Evolutionary conservation across 1,139 yeast genomes (phyloP), one percentile per base, ranked within the genome.

Genomic region (Candida labiduridarum): DNA sequence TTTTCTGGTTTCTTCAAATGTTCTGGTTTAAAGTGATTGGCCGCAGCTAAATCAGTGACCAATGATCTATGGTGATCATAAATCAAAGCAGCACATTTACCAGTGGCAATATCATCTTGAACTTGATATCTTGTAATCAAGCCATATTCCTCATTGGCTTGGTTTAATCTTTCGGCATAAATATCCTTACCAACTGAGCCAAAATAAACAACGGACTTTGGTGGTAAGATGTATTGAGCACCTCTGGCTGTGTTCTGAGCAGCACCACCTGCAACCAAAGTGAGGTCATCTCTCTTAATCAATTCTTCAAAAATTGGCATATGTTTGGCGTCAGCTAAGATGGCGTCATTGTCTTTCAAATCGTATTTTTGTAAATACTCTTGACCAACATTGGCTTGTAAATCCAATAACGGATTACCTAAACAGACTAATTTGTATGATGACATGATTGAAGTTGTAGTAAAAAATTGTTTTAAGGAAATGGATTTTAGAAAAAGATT

Each of bases 221-320:
- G 73, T 53, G 98, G 97, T 52, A 95, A 79, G 56, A 90, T 74
- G 75, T 90, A 92, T 67, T 94, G 97, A 48, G 98, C 98, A 66
- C 97, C 99, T 76, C 99, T 85, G 53, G 99, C 97, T 56, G 99
- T 86, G 78, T 94, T 94, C 77, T 94, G 99, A 54, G 98, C 99
- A 61, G 99, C 99, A 69, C 99, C 99, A 61, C 99, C 99, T 55
- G 99, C 99, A 61, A 94, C 83, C 57, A 85, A 74, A 65, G 84
- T 82, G 59, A 89, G 85, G 55, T 79, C 83, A 41, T 81, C 76
- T 67, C 76, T 75, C 48, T 78, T 70, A 56, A 89, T 74, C 59
- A 88, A 80, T 72, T 92, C 98, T 52, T 82, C 86, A 69, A 78
- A 94, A 68, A 94, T 89, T 51, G 92, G 89, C 82, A 85, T 73